Conservation (phyloP, 192 early-diverging fungal genomes). For the Podila horticola region DNA sequence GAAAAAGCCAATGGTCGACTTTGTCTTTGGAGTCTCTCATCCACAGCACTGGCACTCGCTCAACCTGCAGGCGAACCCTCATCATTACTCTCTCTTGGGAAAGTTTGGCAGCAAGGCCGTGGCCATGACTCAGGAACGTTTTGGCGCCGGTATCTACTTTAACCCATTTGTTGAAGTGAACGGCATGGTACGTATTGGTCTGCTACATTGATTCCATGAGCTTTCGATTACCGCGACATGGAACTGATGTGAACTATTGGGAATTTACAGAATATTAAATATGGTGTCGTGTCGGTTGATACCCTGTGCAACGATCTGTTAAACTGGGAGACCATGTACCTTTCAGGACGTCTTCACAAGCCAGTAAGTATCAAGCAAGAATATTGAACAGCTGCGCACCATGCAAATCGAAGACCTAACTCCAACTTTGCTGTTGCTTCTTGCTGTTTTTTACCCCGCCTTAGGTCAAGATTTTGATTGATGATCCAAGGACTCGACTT, state of each 20-base stretch:
- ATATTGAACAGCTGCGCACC: not conserved
- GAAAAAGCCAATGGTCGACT: slow-evolving; percentile 91
- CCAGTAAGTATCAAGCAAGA: slow-evolving; percentile 66
- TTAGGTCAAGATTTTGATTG: slow-evolving; percentile 79
- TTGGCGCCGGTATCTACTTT: slow-evolving; percentile 95
- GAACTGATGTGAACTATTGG: not conserved
- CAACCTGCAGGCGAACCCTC: slow-evolving; percentile 91
- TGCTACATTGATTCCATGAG: not conserved
- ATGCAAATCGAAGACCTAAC: not conserved
- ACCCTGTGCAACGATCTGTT: slow-evolving; percentile 85
- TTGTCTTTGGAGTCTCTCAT: slow-evolving; percentile 95
- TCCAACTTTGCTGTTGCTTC: not conserved
- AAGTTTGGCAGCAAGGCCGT: slow-evolving; percentile 79
- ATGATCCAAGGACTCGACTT: slow-evolving; percentile 77
- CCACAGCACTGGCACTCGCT: slow-evolving; percentile 97
- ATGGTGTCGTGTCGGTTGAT: slow-evolving; percentile 96
- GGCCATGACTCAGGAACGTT: slow-evolving; percentile 78
- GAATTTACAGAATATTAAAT: slow-evolving; percentile 79
- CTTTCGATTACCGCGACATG: not conserved
- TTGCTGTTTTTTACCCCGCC: not conserved
- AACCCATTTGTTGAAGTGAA: slow-evolving; percentile 93
- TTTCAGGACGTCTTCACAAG: slow-evolving; percentile 98
- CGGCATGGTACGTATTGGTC: slow-evolving; percentile 69
- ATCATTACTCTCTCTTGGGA: slow-evolving; percentile 91
- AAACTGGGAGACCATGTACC: slow-evolving; percentile 96